Evolutionary conservation across 1,284 basidiomycete genomes (phyloP).

Genomic region (Trichosporon faecale): DNA sequence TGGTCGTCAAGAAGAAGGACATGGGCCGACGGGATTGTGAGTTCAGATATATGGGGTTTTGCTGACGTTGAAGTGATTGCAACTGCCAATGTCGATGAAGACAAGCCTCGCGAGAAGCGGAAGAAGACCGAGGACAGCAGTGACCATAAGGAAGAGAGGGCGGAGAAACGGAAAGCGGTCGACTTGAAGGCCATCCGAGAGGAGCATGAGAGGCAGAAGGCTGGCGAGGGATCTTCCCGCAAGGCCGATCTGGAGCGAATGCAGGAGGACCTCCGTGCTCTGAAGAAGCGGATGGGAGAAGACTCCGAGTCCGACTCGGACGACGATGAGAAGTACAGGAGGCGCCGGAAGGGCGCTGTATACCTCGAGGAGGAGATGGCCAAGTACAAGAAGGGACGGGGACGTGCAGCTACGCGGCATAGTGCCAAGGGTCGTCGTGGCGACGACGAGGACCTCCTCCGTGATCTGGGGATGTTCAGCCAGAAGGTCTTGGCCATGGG

Average conservation of each 20-base stretch:
- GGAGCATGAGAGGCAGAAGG: conserved; percentile 66
- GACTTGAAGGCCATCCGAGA: conserved; percentile 69
- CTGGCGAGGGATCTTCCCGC: conserved; percentile 61
- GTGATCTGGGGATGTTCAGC: conserved; percentile 68
- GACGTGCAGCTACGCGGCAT: conserved; percentile 60
- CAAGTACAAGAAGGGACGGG: conserved; percentile 68
- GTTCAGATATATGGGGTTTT: conserved; percentile 40
- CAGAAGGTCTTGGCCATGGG: conserved; percentile 59
- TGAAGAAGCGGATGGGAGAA: conserved; percentile 53
- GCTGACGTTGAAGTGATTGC: conserved; percentile 9
- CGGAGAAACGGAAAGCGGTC: conserved; percentile 43
- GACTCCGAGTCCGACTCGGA: conserved; percentile 47
- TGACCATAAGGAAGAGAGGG: background rate
- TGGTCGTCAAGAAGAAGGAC: conserved; percentile 66
- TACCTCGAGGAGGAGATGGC: conserved; percentile 73
- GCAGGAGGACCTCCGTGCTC: conserved; percentile 78
- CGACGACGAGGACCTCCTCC: conserved; percentile 69
- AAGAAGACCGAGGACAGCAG: conserved; percentile 20
- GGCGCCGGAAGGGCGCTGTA: conserved; percentile 58
- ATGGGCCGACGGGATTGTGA: conserved; percentile 74
- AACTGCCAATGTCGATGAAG: background rate
- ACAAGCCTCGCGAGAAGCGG: conserved; percentile 10
- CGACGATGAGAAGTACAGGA: conserved; percentile 29
- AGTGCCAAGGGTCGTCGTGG: conserved; percentile 56
- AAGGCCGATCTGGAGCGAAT: conserved; percentile 78